Base-by-base conservation (phyloP, 306 rosid genomes). In the Albizia julibrissin region DNA sequence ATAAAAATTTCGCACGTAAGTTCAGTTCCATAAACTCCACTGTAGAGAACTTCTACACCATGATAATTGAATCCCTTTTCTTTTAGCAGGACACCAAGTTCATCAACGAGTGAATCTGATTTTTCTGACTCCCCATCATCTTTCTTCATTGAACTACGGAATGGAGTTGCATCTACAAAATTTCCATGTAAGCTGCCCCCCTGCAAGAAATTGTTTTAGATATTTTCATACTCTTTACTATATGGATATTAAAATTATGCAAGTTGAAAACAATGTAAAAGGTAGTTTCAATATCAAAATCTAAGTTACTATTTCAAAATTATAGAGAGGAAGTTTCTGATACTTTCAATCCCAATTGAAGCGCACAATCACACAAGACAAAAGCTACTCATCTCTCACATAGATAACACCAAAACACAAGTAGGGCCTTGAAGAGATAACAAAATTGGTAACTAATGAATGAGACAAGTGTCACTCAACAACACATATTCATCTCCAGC, bases 21-120 rank as follows among this genome's bases (percentile, higher is more conserved):
- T 79, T 95, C 99, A 29, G 93, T 88, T 78, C 99, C 99, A 81
- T 95, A 93, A 77, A 92, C 97, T 50, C 99, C 99, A 70, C 99
- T 91, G 82, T 93, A 95, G 31, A 95, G 82, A 67, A 93, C 98
- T 85, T 95, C 98, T 40, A 80, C 79, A 21, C 99, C 99, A 79
- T 93, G 98, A 88, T 92, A 93, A 83, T 95, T 93, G 79, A 93
- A 95, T 75, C 99, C 97, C 76, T 91, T 93, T 75, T 89, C 88
- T 81, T 81, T 92, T 74, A 95, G 87, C 87, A 84, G 83, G 74
- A 80, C 67, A 74, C 99, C 98, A 74, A 95, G 97, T 75, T 95
- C 99, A 86, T 92, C 97, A 81, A 92, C 92, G 80, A 95, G 97
- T 56, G 93, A 84, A 81, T 72, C 85, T 44, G 89, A 79, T 46